phyloP scores from a whole-genome alignment of 805 yeast genomes.

The Pichia kluyveri region DNA sequence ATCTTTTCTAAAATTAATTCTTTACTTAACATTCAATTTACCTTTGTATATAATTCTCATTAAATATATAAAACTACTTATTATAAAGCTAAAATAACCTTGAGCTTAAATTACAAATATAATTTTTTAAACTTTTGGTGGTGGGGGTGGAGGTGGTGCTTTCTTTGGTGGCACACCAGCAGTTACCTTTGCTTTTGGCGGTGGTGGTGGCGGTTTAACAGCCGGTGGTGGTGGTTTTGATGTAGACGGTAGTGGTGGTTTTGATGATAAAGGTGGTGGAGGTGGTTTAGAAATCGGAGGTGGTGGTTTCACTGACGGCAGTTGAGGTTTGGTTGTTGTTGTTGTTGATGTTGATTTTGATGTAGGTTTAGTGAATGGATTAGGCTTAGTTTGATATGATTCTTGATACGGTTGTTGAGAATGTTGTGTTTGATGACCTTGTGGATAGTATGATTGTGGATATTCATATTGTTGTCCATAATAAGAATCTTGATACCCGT shows the following conservation, averaged over 20 bases:
- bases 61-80: neutral
- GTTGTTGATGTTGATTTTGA: too few relatives aligned
- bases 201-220: too few relatives aligned
- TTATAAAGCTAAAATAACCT: too few relatives aligned
- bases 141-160: slow-evolving; percentile 2
- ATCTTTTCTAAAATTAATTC: neutral
- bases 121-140: slow-evolving; percentile 4
- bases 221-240: too few relatives aligned
- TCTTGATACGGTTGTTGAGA: neutral
- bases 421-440: too few relatives aligned
- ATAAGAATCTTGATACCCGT: too few relatives aligned
- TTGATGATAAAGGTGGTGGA: neutral
- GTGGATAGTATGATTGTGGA: too few relatives aligned
- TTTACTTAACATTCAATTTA: too few relatives aligned
- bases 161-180: neutral
- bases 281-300: neutral
- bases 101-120: too few relatives aligned
- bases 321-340: neutral
- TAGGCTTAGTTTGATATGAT: neutral
- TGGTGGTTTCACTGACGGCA: slow-evolving; percentile 5
- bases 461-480: too few relatives aligned
- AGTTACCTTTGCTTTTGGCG: too few relatives aligned
- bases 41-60: neutral
- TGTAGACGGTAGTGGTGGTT: neutral
- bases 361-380: neutral